Evolutionary conservation across 2,329 filamentous ascomycete species (phyloP).

Genomic region (Rachicladosporium sp.): DNA sequence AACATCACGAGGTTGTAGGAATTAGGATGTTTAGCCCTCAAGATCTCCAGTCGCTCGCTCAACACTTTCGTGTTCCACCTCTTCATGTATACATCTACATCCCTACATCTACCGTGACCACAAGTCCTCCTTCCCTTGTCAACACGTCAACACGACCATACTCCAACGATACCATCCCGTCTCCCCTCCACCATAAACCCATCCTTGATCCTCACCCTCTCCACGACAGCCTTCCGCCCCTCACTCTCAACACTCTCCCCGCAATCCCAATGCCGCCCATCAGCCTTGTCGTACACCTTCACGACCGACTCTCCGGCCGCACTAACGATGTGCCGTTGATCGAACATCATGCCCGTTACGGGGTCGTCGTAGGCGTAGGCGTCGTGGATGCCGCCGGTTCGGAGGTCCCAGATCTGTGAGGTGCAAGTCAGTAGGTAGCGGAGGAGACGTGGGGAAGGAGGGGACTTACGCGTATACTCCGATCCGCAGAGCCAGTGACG

Average conservation of each 20-base stretch:
- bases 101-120: too few species aligned
- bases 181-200: slow-evolving; percentile 89
- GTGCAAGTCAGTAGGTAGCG: too few species aligned
- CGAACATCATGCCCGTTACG: slow-evolving; percentile 95
- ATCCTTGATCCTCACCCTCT: slow-evolving; percentile 81
- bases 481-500: slow-evolving; percentile 82
- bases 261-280: slow-evolving; percentile 93
- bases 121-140: too few species aligned
- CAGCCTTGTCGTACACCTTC: slow-evolving; percentile 96
- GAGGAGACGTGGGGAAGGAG: background rate
- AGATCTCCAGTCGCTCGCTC: too few species aligned
- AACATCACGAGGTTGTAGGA: too few species aligned
- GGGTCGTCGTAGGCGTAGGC: slow-evolving; percentile 90
- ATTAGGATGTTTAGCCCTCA: too few species aligned
- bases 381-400: slow-evolving; percentile 88
- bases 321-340: slow-evolving; percentile 73
- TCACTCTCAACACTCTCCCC: slow-evolving; percentile 60
- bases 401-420: slow-evolving; percentile 99
- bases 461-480: slow-evolving; percentile 76
- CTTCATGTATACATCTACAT: too few species aligned
- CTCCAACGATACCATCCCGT: slow-evolving; percentile 73
- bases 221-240: slow-evolving; percentile 44
- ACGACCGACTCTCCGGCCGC: slow-evolving; percentile 87
- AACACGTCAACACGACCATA: slow-evolving; percentile 60
- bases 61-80: too few species aligned